Base-by-base conservation (phyloP, 2,329 filamentous ascomycete genomes). In the Xylaria sp. region DNA sequence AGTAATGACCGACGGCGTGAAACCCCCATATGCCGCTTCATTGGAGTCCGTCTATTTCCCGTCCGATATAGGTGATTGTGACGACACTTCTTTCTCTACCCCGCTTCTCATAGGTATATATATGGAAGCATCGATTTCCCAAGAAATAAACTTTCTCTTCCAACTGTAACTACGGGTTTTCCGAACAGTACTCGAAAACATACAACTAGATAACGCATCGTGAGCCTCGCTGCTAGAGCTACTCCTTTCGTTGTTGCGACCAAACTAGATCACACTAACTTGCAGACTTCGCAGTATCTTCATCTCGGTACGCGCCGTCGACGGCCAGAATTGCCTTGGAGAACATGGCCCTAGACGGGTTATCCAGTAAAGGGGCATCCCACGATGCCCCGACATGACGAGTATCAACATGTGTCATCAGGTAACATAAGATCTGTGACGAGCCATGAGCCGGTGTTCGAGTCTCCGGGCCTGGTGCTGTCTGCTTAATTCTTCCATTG, bases 401-500 rank as follows among this genome's bases (percentile, higher is more conserved):
- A 77, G 70, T 72, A 70, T 71, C 68, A 71, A 69, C 73, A 75
- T 69, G 74, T 77, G 74, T 77, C 74, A 74, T 72, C 73, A 79
- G 77, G 77, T 79, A 79, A 79, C 74, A 73, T 66, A 17, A 62
- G 58, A 77, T 74, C 72, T 76, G 75, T 73, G 73, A 75, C 74
- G 77, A 78, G 76, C 73, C 75, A 78, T 78, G 77, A 78, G 77
- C 77, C 77, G 77, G 77, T 79, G 77, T 79, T 78, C 77, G 76
- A 72, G 77, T 73, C 71, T 78, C 74, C 71, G 74, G 69, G 69
- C 67, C 73, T 64, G 53, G 56, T 71, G 28, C 46, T 40, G 53
- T 57, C 67, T 67, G 69, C 66, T 38, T 36, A 72, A 53, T 28
- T 23, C 46, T 20, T 10, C 42, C 26, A 63, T 54, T 26, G 11